Evolutionary conservation across 192 early-diverging fungal genomes (phyloP).

Genomic region (Nowakowskiella sp.): DNA sequence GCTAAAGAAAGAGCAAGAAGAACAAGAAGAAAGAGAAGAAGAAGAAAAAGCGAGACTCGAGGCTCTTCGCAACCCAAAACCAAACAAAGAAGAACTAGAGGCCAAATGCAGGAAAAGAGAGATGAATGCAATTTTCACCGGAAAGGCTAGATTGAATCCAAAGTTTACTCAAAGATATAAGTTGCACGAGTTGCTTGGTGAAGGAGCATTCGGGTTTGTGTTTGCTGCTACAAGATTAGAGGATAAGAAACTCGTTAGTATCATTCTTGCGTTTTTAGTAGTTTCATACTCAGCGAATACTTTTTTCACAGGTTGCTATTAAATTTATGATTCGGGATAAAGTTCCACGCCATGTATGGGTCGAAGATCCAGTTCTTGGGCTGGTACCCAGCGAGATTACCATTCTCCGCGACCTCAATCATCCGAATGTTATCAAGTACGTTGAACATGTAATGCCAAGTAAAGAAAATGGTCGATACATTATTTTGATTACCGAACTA

Average conservation of each 20-base stretch:
- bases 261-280: background rate
- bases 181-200: constrained; percentile 33
- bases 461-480: constrained; percentile 28
- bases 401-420: constrained; percentile 23
- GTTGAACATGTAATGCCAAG: constrained; percentile 38
- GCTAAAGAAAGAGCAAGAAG: background rate
- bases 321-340: constrained; percentile 42
- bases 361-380: background rate
- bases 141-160: constrained; percentile 7
- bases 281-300: background rate
- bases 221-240: constrained; percentile 26
- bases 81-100: constrained; percentile 2
- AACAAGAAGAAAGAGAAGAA: background rate
- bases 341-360: constrained; percentile 33
- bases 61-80: background rate
- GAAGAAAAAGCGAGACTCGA: background rate
- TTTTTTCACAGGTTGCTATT: constrained; percentile 38
- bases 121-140: constrained; percentile 24
- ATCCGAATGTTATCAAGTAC: constrained; percentile 42
- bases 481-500: constrained; percentile 41
- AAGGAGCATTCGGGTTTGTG: constrained; percentile 46
- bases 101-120: constrained; percentile 18
- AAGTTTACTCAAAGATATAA: constrained; percentile 21
- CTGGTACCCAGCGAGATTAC: constrained; percentile 29
- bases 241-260: constrained; percentile 21